Evolutionary conservation across 768 basidiomycete species (phyloP), one percentile per base, ranked within the genome.

Genomic region (Boletellus sp.): DNA sequence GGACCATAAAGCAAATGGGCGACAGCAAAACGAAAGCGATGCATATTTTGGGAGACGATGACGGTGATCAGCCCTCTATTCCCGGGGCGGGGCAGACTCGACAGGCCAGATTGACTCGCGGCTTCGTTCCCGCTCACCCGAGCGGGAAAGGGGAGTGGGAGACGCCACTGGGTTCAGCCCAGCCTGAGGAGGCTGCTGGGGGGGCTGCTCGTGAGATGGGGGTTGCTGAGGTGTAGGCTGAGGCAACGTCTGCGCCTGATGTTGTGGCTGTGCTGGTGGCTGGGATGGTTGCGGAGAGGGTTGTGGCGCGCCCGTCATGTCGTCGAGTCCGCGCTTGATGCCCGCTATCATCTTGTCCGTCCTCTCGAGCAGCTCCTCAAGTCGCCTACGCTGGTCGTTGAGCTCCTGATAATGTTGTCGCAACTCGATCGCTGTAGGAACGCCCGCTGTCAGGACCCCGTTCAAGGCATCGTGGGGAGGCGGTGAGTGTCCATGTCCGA

Each of bases 301-400:
- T 40, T 58, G 70, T 43, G 65, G 56, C 33, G 54, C 56, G 38
- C 57, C 76, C 57, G 79, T 73, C 79, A 88, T 82, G 63, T 91
- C 88, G 47, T 90, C 89, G 58, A 92, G 72, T 20, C 82, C 85
- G 56, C 83, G 77, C 73, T 82, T 82, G 63, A 92, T 72, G 20
- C 83, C 81, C 33, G 70, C 75, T 76, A 92, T 81, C 70, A 92
- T 67, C 64, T 77, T 69, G 47, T 90, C 85, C 58, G 89, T 92
- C 69, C 75, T 79, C 56, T 83, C 78, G 51, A 90, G 67, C 80
- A 92, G 75, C 63, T 87, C 87, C 67, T 89, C 79, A 70, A 86
- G 72, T 63, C 76, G 71, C 59, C 71, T 72, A 67, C 81, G 80
- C 62, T 87, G 77, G 58, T 84, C 80, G 4, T 71, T 68, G 47